Conservation (phyloP, 139 green algal species). For the Picochlorum sp. region DNA sequence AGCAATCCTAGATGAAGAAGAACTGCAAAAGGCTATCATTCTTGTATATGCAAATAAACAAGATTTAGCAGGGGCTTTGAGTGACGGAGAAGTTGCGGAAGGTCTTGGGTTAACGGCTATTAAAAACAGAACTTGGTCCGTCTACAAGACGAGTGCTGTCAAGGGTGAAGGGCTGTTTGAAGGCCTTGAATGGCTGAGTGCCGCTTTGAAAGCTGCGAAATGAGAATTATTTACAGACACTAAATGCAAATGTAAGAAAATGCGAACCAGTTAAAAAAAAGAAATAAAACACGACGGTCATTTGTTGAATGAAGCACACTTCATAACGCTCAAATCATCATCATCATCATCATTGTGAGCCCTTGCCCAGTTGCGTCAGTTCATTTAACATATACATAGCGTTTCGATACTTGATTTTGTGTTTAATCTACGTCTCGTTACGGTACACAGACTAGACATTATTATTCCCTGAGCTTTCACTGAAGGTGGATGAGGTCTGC, state of each 20-base stretch:
- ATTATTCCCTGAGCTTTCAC: too few species aligned
- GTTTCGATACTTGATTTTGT: too few species aligned
- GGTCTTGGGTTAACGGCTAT: slow-evolving; percentile 82
- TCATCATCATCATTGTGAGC: too few species aligned
- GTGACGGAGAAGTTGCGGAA: slow-evolving; percentile 84
- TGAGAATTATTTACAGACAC: slow-evolving; percentile 3
- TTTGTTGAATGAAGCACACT: too few species aligned
- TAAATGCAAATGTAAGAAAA: background rate
- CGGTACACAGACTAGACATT: too few species aligned
- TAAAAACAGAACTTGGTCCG: slow-evolving; percentile 87
- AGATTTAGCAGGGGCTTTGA: slow-evolving; percentile 87
- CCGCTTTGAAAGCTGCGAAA: slow-evolving; percentile 34
- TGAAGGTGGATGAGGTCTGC: too few species aligned
- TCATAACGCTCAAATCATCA: too few species aligned
- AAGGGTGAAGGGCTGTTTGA: slow-evolving; percentile 95
- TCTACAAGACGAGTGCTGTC: slow-evolving; percentile 92
- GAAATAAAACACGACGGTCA: too few species aligned
- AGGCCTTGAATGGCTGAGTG: slow-evolving; percentile 87
- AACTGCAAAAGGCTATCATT: slow-evolving; percentile 86
- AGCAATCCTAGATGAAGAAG: slow-evolving; percentile 94
- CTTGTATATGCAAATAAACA: slow-evolving; percentile 99
- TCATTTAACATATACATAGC: too few species aligned
- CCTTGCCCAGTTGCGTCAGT: too few species aligned
- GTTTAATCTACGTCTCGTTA: too few species aligned
- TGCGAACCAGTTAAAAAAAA: too few species aligned